phyloP scores from a whole-genome alignment of 2,329 filamentous ascomycete genomes.

The Diaporthe longicolla region DNA sequence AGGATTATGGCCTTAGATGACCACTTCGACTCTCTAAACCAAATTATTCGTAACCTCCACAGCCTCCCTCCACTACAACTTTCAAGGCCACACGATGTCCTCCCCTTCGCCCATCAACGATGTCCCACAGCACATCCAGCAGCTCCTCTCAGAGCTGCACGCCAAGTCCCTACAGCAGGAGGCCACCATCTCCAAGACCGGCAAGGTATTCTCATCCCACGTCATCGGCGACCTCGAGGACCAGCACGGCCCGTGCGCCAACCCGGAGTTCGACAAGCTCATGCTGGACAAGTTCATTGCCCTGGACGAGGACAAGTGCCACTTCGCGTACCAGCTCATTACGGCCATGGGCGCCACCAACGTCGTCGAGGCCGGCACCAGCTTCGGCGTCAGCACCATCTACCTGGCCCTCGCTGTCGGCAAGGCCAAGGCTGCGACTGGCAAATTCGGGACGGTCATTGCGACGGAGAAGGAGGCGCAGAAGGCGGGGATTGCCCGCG shows the following conservation, averaged over 20 bases:
- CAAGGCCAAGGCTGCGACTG: slow-evolving; percentile 7
- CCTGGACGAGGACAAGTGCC: slow-evolving; percentile 59
- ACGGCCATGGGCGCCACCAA: slow-evolving; percentile 45
- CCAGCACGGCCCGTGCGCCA: neutral
- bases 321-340: slow-evolving; percentile 58
- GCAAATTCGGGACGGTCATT: slow-evolving; percentile 26
- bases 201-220: neutral
- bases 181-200: neutral
- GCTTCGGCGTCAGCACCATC: slow-evolving; percentile 42
- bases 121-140: neutral
- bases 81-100: neutral
- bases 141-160: slow-evolving; percentile 20
- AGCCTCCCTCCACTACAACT: neutral
- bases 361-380: slow-evolving; percentile 41
- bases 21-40: neutral
- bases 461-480: slow-evolving; percentile 38
- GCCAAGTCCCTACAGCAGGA: slow-evolving; percentile 17
- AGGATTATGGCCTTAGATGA: no score
- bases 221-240: neutral
- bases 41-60: neutral
- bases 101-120: neutral
- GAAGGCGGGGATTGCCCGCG: slow-evolving; percentile 33
- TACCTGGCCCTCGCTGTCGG: slow-evolving; percentile 41
- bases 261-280: slow-evolving; percentile 8
- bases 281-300: slow-evolving; percentile 60